Evolutionary conservation across 164 flowering plant species (phyloP).

Genomic region (Berberis thunbergii): DNA sequence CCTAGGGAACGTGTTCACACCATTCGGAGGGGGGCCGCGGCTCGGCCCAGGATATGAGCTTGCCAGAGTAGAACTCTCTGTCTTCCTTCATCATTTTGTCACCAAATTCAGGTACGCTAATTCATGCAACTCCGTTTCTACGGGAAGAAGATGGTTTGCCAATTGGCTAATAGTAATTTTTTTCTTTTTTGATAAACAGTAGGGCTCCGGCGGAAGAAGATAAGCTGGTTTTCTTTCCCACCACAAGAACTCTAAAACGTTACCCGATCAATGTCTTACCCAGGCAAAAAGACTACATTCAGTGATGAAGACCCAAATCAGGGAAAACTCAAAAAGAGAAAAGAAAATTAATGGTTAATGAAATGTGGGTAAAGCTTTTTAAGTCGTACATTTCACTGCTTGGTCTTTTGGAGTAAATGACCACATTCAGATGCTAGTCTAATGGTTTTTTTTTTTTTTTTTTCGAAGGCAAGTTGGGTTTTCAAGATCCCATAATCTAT

Average conservation of each 20-base stretch:
- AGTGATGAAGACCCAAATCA: too few relatives aligned
- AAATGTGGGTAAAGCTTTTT: too few relatives aligned
- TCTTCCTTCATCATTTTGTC: slow-evolving; percentile 84
- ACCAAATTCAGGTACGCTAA: slow-evolving; percentile 55
- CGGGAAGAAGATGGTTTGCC: too few relatives aligned
- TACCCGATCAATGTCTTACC: slow-evolving; percentile 61
- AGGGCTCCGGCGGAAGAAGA: slow-evolving; percentile 84
- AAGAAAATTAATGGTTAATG: too few relatives aligned
- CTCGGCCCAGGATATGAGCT: slow-evolving; percentile 93
- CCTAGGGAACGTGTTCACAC: slow-evolving; percentile 48
- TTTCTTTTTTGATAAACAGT: slow-evolving; percentile 23
- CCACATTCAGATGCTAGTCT: too few relatives aligned
- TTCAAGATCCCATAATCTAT: too few relatives aligned
- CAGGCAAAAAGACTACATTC: not conserved
- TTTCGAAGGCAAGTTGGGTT: too few relatives aligned
- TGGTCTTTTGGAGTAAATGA: too few relatives aligned
- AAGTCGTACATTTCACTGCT: too few relatives aligned
- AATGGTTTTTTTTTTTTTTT: too few relatives aligned
- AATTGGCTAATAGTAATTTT: not conserved
- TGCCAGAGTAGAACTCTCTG: slow-evolving; percentile 70
- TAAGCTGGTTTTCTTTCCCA: slow-evolving; percentile 88
- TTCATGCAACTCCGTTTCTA: not conserved
- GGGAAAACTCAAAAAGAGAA: too few relatives aligned
- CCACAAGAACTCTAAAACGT: slow-evolving; percentile 82
- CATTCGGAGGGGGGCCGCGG: slow-evolving; percentile 92